A percentile compares a stretch with the other conserved stretches of the same genome.
These are phyloP conservation scores for Ustilago cynodontis DNA, from an alignment of 1,284 basidiomycete genomes.

Conservation along the genomic window DNA sequence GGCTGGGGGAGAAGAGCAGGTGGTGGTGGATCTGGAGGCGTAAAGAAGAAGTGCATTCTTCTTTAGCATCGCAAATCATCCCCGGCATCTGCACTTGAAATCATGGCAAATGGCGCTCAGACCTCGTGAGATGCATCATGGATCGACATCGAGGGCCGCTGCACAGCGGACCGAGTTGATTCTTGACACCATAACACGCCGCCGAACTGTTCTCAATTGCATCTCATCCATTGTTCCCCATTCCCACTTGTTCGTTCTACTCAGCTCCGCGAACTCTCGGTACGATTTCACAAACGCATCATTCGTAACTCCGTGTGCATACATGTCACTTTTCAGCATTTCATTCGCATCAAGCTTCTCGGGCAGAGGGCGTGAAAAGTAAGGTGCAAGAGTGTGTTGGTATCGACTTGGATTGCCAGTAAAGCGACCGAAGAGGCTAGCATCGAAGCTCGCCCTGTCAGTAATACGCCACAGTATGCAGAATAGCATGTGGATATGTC, in stretches of 20 bases:
- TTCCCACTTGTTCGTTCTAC: not conserved
- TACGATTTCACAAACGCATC: constrained; percentile 3
- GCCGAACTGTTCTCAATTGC: no score
- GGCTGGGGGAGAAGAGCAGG: constrained; percentile 33
- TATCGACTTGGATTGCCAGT: no score
- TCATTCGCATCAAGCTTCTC: constrained; percentile 13
- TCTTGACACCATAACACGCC: no score
- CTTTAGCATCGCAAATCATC: constrained; percentile 71
- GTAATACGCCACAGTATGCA: constrained; percentile 78
- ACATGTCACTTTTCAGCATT: constrained; percentile 4
- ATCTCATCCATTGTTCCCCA: not conserved
- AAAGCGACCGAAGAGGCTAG: not conserved
- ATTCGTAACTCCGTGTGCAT: constrained; percentile 17
- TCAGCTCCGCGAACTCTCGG: not conserved
- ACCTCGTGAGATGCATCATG: not conserved
- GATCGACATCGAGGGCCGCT: constrained; percentile 13
- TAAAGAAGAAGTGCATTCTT: constrained; percentile 80
- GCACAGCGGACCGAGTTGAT: constrained; percentile 15
- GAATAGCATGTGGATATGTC: constrained; percentile 88
- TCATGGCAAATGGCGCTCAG: no score
- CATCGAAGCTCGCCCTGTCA: constrained; percentile 8
- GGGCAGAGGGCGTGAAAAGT: no score
- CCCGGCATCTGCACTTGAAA: not conserved
- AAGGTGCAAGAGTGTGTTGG: no score
- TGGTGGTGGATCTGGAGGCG: constrained; percentile 69